Base-by-base conservation (phyloP, 2,329 filamentous ascomycete genomes). In the Chalaropsis thielavioides region DNA sequence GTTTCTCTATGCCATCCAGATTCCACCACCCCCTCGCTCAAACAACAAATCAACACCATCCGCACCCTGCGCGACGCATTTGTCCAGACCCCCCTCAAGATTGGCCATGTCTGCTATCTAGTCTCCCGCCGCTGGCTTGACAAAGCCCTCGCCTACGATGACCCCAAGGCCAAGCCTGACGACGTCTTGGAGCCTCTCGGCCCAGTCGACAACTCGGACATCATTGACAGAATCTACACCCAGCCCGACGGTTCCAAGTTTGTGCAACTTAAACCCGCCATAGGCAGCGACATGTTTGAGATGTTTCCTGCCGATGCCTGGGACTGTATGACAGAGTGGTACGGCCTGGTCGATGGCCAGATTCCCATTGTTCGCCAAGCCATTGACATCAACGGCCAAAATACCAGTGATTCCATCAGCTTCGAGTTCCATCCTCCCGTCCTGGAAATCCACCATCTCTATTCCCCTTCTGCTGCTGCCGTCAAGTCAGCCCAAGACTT, bases 401-500 rank as follows among this genome's bases (percentile, higher is more conserved):
- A 80, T 1, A 71, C 76, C n/a, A 43, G 31, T 17, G 66, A 67
- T 22, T 64, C 62, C n/a, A 76, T 96, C 59, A 79, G 88, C 70
- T 95, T 88, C 73, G 94, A 97, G 75, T 79, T 90, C 49, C 84
- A 91, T 71, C 94, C 92, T 3, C 90, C 90, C 0, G 80, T 96
- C 54, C 89, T 96, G 73, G 90, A 86, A 0, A 80, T 97, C 67
- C 85, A 95, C 72, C 90, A 92, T 69, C 78, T 97, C 1, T 86
- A 85, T 73, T 83, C 83, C 2, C 77, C 81, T 19, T 75, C 79
- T 62, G 85, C 80, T 69, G 85, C 80, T 69, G 81, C 82, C 1
- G 75, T 83, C 24, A 77, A 79, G 5, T 77, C 82, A 61, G 77
- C 83, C 44, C 81, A 86, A 70, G 76, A 80, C 1, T 85, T 86